phyloP scores from a whole-genome alignment of 352 stramenopile species.

The Phytopythium chamaehyphon region DNA sequence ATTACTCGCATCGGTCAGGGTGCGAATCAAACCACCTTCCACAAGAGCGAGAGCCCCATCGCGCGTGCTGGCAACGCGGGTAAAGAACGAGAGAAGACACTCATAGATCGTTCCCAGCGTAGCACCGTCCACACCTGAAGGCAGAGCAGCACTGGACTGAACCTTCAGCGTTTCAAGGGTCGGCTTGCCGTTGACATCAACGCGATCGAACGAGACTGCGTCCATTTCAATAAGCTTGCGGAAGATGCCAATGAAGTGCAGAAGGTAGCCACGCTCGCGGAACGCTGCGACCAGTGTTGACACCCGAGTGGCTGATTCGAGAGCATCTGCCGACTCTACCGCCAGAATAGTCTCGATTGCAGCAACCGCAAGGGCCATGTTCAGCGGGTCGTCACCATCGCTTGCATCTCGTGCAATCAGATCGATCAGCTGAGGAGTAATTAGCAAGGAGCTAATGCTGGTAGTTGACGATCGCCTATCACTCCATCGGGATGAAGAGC shows the following conservation, averaged over 20 bases:
- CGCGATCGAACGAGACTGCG: conserved; percentile 38
- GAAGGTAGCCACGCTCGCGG: conserved; percentile 69
- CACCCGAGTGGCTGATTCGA: conserved; percentile 3
- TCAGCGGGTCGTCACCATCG: conserved; percentile 72
- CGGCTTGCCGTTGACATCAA: conserved; percentile 15
- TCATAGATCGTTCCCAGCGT: conserved; percentile 82
- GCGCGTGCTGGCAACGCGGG: conserved; percentile 47
- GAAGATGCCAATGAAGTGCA: conserved; percentile 81
- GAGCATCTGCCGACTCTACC: conserved; percentile 24
- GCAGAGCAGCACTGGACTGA: conserved; percentile 36
- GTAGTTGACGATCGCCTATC: background rate
- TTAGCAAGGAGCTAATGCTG: conserved; percentile 2
- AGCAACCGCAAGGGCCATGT: conserved; percentile 76
- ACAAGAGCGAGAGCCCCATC: conserved; percentile 66
- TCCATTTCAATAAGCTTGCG: conserved; percentile 71
- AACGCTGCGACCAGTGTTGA: conserved; percentile 51
- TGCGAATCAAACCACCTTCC: conserved; percentile 65
- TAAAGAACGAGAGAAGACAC: conserved; percentile 79
- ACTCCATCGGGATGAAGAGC: background rate
- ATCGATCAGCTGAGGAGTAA: conserved; percentile 45
- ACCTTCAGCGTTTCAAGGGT: conserved; percentile 26
- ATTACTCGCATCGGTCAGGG: conserved; percentile 53
- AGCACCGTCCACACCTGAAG: conserved; percentile 43
- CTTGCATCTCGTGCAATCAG: conserved; percentile 71
- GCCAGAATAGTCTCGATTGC: conserved; percentile 63